These are phyloP conservation scores for Ogataea thermomethanolica DNA, from an alignment of 805 yeast genomes.

Conservation along the genomic window DNA sequence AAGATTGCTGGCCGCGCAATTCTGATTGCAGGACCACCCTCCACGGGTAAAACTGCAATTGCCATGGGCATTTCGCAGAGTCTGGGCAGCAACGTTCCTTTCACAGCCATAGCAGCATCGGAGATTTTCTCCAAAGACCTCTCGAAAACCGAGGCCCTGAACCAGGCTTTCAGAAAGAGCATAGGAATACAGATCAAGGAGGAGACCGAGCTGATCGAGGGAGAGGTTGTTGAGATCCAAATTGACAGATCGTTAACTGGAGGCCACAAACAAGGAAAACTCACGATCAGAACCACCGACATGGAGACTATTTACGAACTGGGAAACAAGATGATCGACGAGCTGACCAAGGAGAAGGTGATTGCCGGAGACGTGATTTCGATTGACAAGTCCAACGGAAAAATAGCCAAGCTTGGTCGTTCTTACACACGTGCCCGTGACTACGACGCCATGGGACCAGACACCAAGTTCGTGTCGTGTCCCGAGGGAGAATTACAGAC, in stretches of 20 bases:
- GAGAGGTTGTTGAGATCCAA: conserved; percentile 95
- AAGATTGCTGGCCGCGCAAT: conserved; percentile 96
- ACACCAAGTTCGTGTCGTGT: conserved; percentile 79
- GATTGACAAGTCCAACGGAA: conserved; percentile 96
- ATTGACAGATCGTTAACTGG: conserved; percentile 90
- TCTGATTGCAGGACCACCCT: conserved; percentile 94
- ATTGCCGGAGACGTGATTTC: conserved; percentile 95
- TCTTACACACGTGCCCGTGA: conserved; percentile 99
- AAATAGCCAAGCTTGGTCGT: conserved; percentile 95
- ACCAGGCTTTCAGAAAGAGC: conserved; percentile 95
- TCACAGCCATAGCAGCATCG: conserved; percentile 94
- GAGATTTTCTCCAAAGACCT: conserved; percentile 95
- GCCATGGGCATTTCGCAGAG: conserved; percentile 96
- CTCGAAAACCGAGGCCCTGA: conserved; percentile 91
- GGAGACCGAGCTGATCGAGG: conserved; percentile 96
- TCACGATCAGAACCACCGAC: conserved; percentile 84
- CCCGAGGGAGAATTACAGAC: conserved; percentile 99
- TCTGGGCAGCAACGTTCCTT: conserved; percentile 95
- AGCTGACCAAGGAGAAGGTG: conserved; percentile 88
- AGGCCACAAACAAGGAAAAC: conserved; percentile 80
- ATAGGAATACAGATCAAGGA: conserved; percentile 95
- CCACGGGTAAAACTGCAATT: conserved; percentile 96
- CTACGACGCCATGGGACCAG: conserved; percentile 97
- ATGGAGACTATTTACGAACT: conserved; percentile 77
- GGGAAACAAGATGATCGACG: conserved; percentile 62